Base-by-base conservation (phyloP, 1,139 yeast genomes). In the Debaryomyces psychrophilus region DNA sequence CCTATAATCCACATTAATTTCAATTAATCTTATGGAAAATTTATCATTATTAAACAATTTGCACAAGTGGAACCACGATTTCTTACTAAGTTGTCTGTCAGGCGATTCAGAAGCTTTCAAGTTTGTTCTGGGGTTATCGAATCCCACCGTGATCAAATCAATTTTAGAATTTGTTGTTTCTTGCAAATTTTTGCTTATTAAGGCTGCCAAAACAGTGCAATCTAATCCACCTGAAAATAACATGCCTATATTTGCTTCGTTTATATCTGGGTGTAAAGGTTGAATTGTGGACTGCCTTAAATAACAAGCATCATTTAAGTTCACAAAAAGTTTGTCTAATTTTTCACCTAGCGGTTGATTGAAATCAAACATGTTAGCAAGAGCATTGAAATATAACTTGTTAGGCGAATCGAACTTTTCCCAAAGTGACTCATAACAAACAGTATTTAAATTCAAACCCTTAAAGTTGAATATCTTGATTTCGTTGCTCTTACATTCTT, bases 201-300 rank as follows among this genome's bases (percentile, higher is more conserved):
- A 46, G 1, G 69, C 69, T 17, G 95, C 90, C 11, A 93, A 58
- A 1, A 93, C 68, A 0, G 97, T 86, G 61, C 99, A 93, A 58
- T 93, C 99, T 8, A 93, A 71, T 0, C 99, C 99, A 1, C 99
- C 99, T 35, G 97, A 90, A 60, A 90, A 93, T 29, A 93, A 67
- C 0, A 93, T 72, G 0, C 89, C 90, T 22, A 87, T 61, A 7
- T 62, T 57, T 2, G 79, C 63, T 22, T 59, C 69, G 12, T 63
- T 64, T 9, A 41, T 39, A 1, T 58, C 50, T 8, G 63, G 51
- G 49, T 72, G 76, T 4, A 79, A 48, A 1, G 93, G 92, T 47
- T 76, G 76, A 7, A 89, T 86, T 0, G 87, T 75, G 2, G 66
- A 61, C 12, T 85, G 76, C 41, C 97, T 71, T 9, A 71, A 60